These are phyloP conservation scores for Rosellinia necatrix DNA, from an alignment of 2,329 filamentous ascomycete species.

Conservation along the genomic window DNA sequence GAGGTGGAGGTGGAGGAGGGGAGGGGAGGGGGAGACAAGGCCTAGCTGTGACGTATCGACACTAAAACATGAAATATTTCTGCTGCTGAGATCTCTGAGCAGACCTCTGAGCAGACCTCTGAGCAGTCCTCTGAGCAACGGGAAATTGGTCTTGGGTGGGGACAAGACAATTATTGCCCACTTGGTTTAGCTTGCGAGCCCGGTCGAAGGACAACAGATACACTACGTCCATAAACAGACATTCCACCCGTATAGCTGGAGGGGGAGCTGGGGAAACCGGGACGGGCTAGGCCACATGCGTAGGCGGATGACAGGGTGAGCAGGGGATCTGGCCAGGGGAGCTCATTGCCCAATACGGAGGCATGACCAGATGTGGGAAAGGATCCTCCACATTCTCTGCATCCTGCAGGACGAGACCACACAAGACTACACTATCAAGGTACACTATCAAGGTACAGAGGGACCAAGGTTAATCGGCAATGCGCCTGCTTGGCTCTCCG, in stretches of 20 bases:
- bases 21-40: neutral
- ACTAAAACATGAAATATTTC: too few species aligned
- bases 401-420: constrained; percentile 1
- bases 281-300: constrained; percentile 2
- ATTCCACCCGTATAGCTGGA: constrained; percentile 14
- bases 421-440: neutral
- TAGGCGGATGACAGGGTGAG: neutral
- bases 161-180: neutral
- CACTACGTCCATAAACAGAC: constrained; percentile 13
- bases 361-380: constrained; percentile 17
- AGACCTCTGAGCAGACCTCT: too few species aligned
- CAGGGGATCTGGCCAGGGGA: neutral
- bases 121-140: neutral
- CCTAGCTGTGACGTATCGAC: neutral
- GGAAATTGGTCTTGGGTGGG: neutral
- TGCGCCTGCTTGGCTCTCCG: constrained; percentile 16
- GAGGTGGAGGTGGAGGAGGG: too few species aligned
- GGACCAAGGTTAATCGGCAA: constrained; percentile 24
- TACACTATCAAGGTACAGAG: too few species aligned
- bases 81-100: too few species aligned
- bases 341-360: constrained; percentile 25
- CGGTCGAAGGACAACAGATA: too few species aligned
- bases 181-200: constrained; percentile 16
- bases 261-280: constrained; percentile 14
- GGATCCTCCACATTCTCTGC: constrained; percentile 14